Percentiles rank a stretch among this genome's conserved stretches.
phyloP scores from a whole-genome alignment of 805 yeast species.

The Candida manassasensis region DNA sequence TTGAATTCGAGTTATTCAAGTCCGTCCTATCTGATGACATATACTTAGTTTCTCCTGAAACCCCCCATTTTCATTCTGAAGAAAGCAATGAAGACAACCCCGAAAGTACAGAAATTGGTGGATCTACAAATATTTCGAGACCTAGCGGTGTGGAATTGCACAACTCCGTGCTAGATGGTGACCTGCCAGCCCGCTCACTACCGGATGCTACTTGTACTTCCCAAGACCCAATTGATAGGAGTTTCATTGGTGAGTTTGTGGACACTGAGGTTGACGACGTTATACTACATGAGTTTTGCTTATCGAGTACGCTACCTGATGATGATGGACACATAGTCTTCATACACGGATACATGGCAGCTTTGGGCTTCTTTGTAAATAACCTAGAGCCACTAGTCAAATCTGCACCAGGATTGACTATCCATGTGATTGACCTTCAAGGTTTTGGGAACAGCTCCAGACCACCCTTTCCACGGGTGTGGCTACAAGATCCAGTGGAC shows the following conservation, averaged over 20 bases:
- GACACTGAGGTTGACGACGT: slow-evolving; percentile 27
- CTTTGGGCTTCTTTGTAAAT: slow-evolving; percentile 37
- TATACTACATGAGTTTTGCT: slow-evolving; percentile 33
- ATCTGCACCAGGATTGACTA: slow-evolving; percentile 25
- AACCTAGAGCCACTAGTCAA: slow-evolving; percentile 30
- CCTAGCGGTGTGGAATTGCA: not conserved
- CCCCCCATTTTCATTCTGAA: not conserved
- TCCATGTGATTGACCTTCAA: slow-evolving; percentile 39
- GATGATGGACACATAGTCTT: slow-evolving; percentile 25
- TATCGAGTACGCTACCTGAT: slow-evolving; percentile 18
- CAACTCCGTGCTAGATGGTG: not conserved
- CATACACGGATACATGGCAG: slow-evolving; percentile 44
- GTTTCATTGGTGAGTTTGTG: slow-evolving; percentile 18
- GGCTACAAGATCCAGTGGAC: slow-evolving; percentile 18
- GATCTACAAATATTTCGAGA: not conserved
- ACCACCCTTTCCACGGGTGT: slow-evolving; percentile 31
- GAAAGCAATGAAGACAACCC: not conserved
- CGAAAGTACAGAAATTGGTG: not conserved
- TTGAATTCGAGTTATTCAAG: slow-evolving; percentile 31
- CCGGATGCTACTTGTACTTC: too few relatives aligned
- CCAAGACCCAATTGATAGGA: not conserved
- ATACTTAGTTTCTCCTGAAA: slow-evolving; percentile 17
- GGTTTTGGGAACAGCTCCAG: slow-evolving; percentile 42
- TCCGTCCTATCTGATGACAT: slow-evolving; percentile 30
- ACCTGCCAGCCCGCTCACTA: too few relatives aligned